Evolutionary conservation across 1,284 basidiomycete species (phyloP), one percentile per base, ranked within the genome.

Genomic region (Cutaneotrichosporon spelunceum): DNA sequence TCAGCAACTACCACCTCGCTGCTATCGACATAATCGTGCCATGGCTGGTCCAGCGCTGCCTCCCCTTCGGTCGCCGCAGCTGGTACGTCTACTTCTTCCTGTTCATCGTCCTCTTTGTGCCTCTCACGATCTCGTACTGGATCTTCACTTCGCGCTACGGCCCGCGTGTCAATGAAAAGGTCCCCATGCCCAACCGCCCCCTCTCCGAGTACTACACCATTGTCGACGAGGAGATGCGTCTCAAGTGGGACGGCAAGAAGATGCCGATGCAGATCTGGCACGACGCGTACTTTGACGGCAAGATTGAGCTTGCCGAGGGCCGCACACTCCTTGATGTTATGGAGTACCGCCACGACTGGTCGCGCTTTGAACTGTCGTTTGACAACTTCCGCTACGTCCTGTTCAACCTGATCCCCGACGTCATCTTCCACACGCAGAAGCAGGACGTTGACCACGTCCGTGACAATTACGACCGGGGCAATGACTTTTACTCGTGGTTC

Each of bases 241-340:
- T 83, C 29, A 84, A 87, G 70, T 97, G 93, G 82, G 80, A 86
- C 56, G 78, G 70, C 78, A 87, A 88, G 77, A 98, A 97, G 81
- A 97, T 99, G 67, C 94, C 94, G 54, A 96, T 97, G 88, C 93
- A 99, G 81, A 81, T 90, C 68, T 96, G 97, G 84, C 89, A 99
- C 78, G 96, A 99, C 82, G 91, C 92, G 66, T 99, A 91, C 82
- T 98, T 99, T 80, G 93, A 95, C 64, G 88, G 88, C 66, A 97
- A 97, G 82, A 87, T 95, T 66, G 93, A 98, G 66, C 89, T 98
- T 78, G 36, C 36, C 13, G 13, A 10, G 6, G 98, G 97, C 65
- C 93, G 93, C 88, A 93, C 98, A 75, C 88, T 98, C 56, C 84
- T 98, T 68, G 93, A 97, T 53, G 85, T 92, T 59, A 83, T 99